Evolutionary conservation across 202 grass and related monocot species (phyloP), one percentile per base, ranked within the genome.

Genomic region (Dendrocalamus latiflorus): DNA sequence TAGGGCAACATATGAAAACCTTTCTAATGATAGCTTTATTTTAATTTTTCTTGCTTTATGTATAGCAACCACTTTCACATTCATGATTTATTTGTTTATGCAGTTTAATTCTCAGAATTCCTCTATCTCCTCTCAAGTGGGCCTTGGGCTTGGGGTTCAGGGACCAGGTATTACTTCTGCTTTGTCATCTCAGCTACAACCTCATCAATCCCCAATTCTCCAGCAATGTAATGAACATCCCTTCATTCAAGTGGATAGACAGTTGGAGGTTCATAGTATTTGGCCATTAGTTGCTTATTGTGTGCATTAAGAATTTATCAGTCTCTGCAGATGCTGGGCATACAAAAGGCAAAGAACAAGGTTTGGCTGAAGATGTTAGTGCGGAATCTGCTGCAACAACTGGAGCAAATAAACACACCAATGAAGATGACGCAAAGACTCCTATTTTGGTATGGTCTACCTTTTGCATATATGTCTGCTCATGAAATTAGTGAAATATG

Each of bases 101-200:
- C 86, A 93, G 87, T 90, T 94, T 71, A 98, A 88, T 90, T 83
- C 91, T 81, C 95, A 98, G 88, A 90, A 47, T 78, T 78, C 87
- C 56, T 84, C 90, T 76, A 61, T 91, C 60, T 67, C 90, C 61
- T 83, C 90, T 66, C 94, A 97, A 90, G 84, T 79, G 41, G 88
- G 83, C 62, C 57, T 91, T 48, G 90, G 86, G 3, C 76, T 88
- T 72, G 90, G 86, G 61, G 88, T 72, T 74, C 95, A 91, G 84
- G 92, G 82, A 68, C 50, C 84, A 93, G 90, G 90, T 91, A 89
- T 88, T 72, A 21, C 44, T 82, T 80, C 72, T 91, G 62, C 61
- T 68, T 62, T 75, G 28, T 79, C 63, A 34, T 82, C 13, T 78
- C 82, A 81, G 41, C 65, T 55, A 65, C 59, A 84, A 34, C 64